These are phyloP conservation scores for Talaromyces islandicus DNA, from an alignment of 2,329 filamentous ascomycete species.

Conservation along the genomic window DNA sequence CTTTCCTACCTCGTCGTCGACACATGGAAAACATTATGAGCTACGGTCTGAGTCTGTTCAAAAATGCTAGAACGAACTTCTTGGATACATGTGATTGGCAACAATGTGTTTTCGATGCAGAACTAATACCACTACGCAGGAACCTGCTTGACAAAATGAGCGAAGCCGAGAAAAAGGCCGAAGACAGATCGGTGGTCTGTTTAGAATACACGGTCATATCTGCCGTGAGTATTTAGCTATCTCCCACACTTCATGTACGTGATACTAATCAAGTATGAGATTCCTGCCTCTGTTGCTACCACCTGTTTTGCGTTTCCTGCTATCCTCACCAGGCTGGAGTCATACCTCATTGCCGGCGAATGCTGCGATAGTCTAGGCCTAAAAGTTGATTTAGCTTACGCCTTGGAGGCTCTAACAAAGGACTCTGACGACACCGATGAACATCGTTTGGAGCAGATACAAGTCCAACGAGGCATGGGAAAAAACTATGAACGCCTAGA, in stretches of 20 bases:
- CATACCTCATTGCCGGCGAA: conserved; percentile 72
- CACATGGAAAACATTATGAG: conserved; percentile 65
- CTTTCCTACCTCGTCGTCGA: conserved; percentile 29
- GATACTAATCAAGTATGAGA: conserved; percentile 35
- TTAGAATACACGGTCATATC: conserved; percentile 74
- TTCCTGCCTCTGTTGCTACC: conserved; percentile 63
- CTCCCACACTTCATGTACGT: neutral
- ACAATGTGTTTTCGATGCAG: conserved; percentile 77
- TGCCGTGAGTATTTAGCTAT: conserved; percentile 48
- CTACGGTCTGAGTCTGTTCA: conserved; percentile 74
- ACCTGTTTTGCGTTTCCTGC: conserved; percentile 75
- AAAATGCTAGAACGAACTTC: conserved; percentile 49
- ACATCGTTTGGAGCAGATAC: conserved; percentile 59
- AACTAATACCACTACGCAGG: conserved; percentile 68
- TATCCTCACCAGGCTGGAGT: conserved; percentile 77
- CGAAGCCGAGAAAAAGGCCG: conserved; percentile 42
- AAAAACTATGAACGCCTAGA: conserved; percentile 93
- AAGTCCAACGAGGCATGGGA: conserved; percentile 80
- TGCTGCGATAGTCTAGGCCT: conserved; percentile 62
- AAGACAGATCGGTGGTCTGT: conserved; percentile 61
- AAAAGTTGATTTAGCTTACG: conserved; percentile 59
- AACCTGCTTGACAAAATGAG: conserved; percentile 71
- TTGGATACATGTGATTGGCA: conserved; percentile 51
- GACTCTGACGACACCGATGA: conserved; percentile 81
- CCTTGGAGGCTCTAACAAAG: conserved; percentile 87